A percentile compares a stretch with the other conserved stretches of the same genome.
phyloP scores from a whole-genome alignment of 2,329 filamentous ascomycete genomes.

The Penicillium sp. region DNA sequence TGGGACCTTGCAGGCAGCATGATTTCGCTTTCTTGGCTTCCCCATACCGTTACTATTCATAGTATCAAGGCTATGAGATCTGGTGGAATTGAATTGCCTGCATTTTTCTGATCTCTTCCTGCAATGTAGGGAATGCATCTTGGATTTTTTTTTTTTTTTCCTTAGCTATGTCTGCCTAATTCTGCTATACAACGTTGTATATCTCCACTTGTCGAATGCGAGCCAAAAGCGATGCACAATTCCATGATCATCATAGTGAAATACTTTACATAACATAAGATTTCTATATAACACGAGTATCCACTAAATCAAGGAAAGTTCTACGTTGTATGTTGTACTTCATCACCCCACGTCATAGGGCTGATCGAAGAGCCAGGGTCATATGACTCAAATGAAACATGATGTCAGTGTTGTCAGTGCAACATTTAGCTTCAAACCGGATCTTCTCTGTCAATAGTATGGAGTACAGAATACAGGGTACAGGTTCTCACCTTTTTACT shows the following conservation, averaged over 20 bases:
- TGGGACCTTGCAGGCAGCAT: conserved; percentile 2
- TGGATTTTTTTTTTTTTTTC: too few species aligned
- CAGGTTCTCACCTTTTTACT: too few species aligned
- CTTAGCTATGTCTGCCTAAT: not conserved
- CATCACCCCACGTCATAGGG: conserved; percentile 23
- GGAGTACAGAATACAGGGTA: too few species aligned
- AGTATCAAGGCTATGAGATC: not conserved
- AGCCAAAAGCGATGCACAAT: not conserved
- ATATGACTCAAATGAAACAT: conserved; percentile 1
- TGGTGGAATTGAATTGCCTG: not conserved
- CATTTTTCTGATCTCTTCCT: not conserved
- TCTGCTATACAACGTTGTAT: not conserved
- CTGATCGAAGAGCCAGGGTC: conserved; percentile 13
- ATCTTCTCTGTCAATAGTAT: not conserved
- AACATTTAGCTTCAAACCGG: not conserved
- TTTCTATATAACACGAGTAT: too few species aligned
- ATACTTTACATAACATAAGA: not conserved
- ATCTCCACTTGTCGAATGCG: not conserved
- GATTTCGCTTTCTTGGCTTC: conserved; percentile 3
- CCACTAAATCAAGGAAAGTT: too few species aligned
- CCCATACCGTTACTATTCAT: not conserved
- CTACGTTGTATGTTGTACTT: not conserved
- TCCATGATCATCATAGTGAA: too few species aligned
- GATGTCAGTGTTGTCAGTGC: conserved; percentile 3
- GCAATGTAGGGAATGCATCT: not conserved